Evolutionary conservation across 2,329 filamentous ascomycete species (phyloP), one percentile per base, ranked within the genome.

Genomic region (Epichloe uncinata): DNA sequence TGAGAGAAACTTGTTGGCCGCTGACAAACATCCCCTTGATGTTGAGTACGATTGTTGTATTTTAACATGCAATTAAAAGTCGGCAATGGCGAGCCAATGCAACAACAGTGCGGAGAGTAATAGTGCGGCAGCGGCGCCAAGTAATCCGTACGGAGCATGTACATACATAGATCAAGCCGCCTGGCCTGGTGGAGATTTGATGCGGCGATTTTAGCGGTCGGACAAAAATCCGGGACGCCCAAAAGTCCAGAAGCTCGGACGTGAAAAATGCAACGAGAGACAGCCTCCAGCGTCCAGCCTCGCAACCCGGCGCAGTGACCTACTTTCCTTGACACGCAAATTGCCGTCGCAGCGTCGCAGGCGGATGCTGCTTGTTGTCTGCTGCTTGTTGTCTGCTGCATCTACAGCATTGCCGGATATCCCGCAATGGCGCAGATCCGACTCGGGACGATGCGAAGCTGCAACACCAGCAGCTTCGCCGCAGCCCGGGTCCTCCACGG

Each of bases 401-500:
- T 42, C 37, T 36, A 13, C 20, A 15, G 22, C 22, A 38, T 38
- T 42, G 37, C 49, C 48, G 47, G 35, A 41, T 47, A 45, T 20
- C 47, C 46, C 45, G 47, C 60, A 43, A 65, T 66, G 63, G 60
- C 62, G 51, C 63, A 65, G 51, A 51, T 66, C 36, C 63, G 64
- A 58, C 56, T 62, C 52, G 59, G 61, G 57, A 57, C 61, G 47
- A 42, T 51, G 46, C 41, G 22, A 47, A 61, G 63, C 45, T 45
- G 13, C 42, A 43, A 26, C 37, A 41, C 41, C 15, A 16, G 36
- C 13, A 57, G 62, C 55, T 52, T 54, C 44, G 47, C 49, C 5
- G 35, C 50, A 15, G 52, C 57, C 61, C 42, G 52, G 58, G 55
- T 47, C 50, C 49, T 26, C 44, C 53, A 22, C 47, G 43, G 53